Conservation (phyloP, 2,329 filamentous ascomycete species). For the Podosphaera aphanis region DNA sequence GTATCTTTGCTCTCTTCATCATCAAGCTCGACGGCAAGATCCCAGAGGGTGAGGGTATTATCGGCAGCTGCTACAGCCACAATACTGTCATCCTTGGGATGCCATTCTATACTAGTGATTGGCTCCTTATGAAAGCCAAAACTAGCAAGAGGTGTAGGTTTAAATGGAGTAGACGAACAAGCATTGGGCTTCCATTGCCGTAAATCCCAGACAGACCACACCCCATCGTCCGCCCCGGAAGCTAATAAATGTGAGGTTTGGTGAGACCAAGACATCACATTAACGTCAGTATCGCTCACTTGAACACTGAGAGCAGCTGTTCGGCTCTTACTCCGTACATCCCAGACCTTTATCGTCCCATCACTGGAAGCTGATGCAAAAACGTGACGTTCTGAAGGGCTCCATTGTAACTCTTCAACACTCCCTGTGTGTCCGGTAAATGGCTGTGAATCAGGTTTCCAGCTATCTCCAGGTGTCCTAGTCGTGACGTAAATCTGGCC, state of each 20-base stretch:
- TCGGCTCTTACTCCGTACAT: slow-evolving; percentile 71
- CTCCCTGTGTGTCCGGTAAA: slow-evolving; percentile 68
- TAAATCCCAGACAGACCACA: slow-evolving; percentile 91
- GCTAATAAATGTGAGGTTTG: slow-evolving; percentile 77
- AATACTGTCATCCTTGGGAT: slow-evolving; percentile 89
- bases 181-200: slow-evolving; percentile 67
- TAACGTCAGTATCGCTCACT: slow-evolving; percentile 68
- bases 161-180: slow-evolving; percentile 20
- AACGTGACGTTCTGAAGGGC: slow-evolving; percentile 72
- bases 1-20: slow-evolving; percentile 90
- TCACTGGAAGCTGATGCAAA: slow-evolving; percentile 89
- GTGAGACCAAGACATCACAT: slow-evolving; percentile 86
- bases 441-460: slow-evolving; percentile 62
- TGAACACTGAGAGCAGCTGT: slow-evolving; percentile 72
- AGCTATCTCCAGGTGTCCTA: slow-evolving; percentile 66
- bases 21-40: slow-evolving; percentile 85
- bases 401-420: slow-evolving; percentile 94
- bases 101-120: slow-evolving; percentile 90
- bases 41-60: slow-evolving; percentile 88
- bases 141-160: slow-evolving; percentile 64
- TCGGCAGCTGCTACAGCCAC: slow-evolving; percentile 80
- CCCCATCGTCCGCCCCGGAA: slow-evolving; percentile 77
- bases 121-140: slow-evolving; percentile 94
- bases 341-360: slow-evolving; percentile 89
- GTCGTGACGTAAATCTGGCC: slow-evolving; percentile 78